Base-by-base conservation (phyloP, 202 grass and related monocot species). In the Bolboschoenoplectus hybrid region DNA sequence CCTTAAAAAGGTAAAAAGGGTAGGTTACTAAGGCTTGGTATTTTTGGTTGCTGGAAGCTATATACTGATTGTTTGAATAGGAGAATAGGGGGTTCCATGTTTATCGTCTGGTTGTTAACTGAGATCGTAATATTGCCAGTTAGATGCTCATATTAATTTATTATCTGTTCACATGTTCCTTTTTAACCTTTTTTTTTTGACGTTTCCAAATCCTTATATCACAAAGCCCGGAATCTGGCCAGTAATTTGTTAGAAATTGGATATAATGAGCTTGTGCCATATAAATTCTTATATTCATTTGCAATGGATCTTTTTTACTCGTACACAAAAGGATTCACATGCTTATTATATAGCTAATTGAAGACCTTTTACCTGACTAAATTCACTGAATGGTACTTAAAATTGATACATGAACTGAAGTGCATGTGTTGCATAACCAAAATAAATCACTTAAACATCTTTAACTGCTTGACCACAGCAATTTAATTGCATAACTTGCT, bases 401-500 rank as follows among this genome's bases (percentile, higher is more conserved):
- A 26, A 76, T 79, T 79, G 10, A 57, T 79, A 40, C 34, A 79
- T 79, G 26, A 58, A 79, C 6, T 58, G 34, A 11, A 72, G 7
- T 72, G 68, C 35, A 58, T 14, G 12, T 40, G 9, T 58, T 79
- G 74, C 35, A 79, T 57, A 56, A 67, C 50, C 6, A 9, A 50
- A 17, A 66, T 81, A 6, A 43, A 82, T 82, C 40, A 66, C 35
- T 63, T 19, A 81, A 63, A 20, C 62, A 46, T 44, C 9, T 46
- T 82, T 82, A 12, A 32, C 41, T 34, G 20, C 51, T 64, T 19
- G 39, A 64, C 11, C 16, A 63, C 43, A 65, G 41, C 81, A 83
- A 82, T 63, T 73, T 73, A 79, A 75, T 74, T 89, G n/a, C 44
- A 52, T 55, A 51, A 67, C 7, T 51, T 89, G 39, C 71, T 93